Evolutionary conservation across 176 grass and related monocot species (phyloP).

Genomic region (Carex littledalei): DNA sequence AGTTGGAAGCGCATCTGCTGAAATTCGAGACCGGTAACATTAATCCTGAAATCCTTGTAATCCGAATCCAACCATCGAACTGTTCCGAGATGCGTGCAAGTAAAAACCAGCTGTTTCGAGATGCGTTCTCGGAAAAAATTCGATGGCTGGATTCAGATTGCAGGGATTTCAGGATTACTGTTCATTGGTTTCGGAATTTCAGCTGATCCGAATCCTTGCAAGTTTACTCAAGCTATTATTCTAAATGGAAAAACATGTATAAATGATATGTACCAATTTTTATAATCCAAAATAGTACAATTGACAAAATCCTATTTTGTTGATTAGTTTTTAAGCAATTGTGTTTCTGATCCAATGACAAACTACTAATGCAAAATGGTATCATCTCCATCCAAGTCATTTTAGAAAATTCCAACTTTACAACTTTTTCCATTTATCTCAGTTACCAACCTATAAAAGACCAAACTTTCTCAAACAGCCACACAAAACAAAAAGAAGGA

Average conservation of each 20-base stretch:
- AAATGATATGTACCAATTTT: neutral
- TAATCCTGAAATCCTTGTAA: no score
- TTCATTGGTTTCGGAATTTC: no score
- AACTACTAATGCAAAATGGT: neutral
- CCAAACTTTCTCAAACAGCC: neutral
- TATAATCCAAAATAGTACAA: neutral
- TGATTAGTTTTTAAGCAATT: neutral
- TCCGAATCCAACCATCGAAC: no score
- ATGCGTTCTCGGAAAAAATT: no score
- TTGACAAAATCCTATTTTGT: neutral
- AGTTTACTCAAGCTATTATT: neutral
- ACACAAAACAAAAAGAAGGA: slow-evolving; percentile 15
- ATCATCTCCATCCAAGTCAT: neutral
- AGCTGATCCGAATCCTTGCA: neutral
- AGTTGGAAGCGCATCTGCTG: neutral
- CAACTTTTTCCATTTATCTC: neutral
- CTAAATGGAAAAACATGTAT: neutral
- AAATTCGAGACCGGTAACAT: no score
- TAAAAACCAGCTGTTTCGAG: no score
- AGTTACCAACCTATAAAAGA: slow-evolving; percentile 6
- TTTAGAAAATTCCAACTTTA: slow-evolving; percentile 14
- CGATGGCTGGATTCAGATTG: no score
- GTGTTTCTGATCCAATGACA: neutral
- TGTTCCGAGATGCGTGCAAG: no score
- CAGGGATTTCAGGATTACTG: no score